Evolutionary conservation across 495 filamentous ascomycete species (phyloP), one percentile per base, ranked within the genome.

Genomic region (Pseudomonodictys pantanalensis): DNA sequence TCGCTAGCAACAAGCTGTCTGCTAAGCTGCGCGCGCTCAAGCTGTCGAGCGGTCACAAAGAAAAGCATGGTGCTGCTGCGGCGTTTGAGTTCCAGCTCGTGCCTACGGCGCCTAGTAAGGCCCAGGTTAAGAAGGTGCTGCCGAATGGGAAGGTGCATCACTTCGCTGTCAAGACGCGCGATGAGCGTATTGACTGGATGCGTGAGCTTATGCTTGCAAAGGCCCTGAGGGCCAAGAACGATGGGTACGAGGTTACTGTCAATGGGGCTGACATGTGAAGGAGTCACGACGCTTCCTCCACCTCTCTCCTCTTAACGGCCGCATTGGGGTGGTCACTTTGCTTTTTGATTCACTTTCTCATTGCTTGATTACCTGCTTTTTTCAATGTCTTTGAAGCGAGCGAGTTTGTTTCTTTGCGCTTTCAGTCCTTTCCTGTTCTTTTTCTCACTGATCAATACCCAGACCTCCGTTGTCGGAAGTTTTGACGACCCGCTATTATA

Each of bases 121-220:
- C 68, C n/a, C 71, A 75, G 84, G 20, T 60, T 32, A 57, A 22
- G 52, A 72, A 74, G 47, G 89, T 85, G 39, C 53, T 76, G 77
- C 49, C 44, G 49, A 7, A 72, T 30, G 81, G 79, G 51, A 97
- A 96, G 80, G 83, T 84, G n/a, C 92, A 98, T 67, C 89, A 96
- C 67, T 97, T 98, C 65, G 89, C 92, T 0, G 92, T 97, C 54
- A 86, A 87, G 71, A 82, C 78, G 52, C 79, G 90, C 0, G 90
- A 97, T 56, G 88, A 96, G 71, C 81, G 93, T 28, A 96, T 97
- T 57, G 92, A 96, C 63, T 98, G 93, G 93, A 96, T 97, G 93
- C 77, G 93, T 2, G 91, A 97, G 79, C 73, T 98, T 48, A 97
- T 98, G 93, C 83, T 98, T 22, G 92, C 92, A 3, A 96, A 92